Evolutionary conservation across 2,329 filamentous ascomycete species (phyloP).

Genomic region (Canariomyces notabilis): DNA sequence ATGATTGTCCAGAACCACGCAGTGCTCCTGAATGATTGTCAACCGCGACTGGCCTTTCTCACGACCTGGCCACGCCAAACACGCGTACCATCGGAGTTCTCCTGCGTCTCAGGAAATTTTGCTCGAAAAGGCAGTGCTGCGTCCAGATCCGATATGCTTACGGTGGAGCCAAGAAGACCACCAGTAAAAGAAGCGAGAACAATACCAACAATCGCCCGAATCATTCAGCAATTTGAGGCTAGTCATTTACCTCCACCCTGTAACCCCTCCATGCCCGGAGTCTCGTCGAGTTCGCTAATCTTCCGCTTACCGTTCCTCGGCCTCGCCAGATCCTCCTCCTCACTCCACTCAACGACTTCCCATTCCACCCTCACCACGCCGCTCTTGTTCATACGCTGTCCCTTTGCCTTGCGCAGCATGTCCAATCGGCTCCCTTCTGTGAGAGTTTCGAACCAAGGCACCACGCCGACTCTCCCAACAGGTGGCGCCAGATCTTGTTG

Average conservation of each 20-base stretch:
- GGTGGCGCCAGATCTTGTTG: constrained; percentile 25
- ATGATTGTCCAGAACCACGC: neutral
- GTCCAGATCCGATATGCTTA: too few species aligned
- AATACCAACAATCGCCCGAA: neutral
- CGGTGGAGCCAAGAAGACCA: too few species aligned
- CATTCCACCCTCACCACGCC: constrained; percentile 67
- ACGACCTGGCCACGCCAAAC: too few species aligned
- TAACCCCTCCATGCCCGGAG: constrained; percentile 19
- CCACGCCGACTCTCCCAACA: constrained; percentile 63
- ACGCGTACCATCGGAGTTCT: too few species aligned
- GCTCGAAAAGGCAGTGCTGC: too few species aligned
- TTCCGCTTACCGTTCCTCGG: constrained; percentile 49
- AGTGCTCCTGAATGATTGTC: too few species aligned
- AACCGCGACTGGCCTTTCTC: too few species aligned
- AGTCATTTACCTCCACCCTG: neutral
- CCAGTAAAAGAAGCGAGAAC: neutral
- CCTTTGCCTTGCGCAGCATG: constrained; percentile 54
- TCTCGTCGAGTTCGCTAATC: constrained; percentile 38
- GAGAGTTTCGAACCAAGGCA: constrained; percentile 83
- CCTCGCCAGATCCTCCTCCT: constrained; percentile 35
- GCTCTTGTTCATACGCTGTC: constrained; percentile 49
- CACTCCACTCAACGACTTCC: constrained; percentile 74
- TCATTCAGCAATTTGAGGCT: neutral
- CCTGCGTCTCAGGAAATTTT: too few species aligned
- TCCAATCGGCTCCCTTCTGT: constrained; percentile 68